These are phyloP conservation scores for Exophiala dermatitidis DNA, from an alignment of 2,329 filamentous ascomycete genomes.

Conservation along the genomic window DNA sequence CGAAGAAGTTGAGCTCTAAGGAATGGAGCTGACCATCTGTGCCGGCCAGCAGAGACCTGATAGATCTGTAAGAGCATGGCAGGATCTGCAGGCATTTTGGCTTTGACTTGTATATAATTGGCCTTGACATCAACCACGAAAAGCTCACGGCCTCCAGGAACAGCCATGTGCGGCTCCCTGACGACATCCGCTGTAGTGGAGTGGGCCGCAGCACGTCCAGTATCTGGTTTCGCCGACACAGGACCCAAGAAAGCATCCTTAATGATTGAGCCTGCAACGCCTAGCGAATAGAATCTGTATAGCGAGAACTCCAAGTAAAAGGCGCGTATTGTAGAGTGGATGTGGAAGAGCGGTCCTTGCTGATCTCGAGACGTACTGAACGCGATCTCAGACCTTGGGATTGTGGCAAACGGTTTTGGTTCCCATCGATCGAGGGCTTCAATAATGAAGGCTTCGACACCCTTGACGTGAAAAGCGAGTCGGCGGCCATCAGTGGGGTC, in stretches of 20 bases:
- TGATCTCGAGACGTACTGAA: slow-evolving; percentile 78
- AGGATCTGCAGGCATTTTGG: slow-evolving; percentile 81
- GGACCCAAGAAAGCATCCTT: slow-evolving; percentile 54
- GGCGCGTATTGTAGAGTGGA: slow-evolving; percentile 73
- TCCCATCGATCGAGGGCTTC: slow-evolving; percentile 81
- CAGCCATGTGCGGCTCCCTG: slow-evolving; percentile 11
- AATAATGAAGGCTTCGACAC: slow-evolving; percentile 82
- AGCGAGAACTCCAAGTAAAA: slow-evolving; percentile 83
- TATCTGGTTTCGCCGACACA: slow-evolving; percentile 16
- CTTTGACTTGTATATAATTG: slow-evolving; percentile 77
- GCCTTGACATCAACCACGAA: slow-evolving; percentile 76
- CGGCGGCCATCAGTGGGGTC: slow-evolving; percentile 64
- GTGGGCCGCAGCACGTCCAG: slow-evolving; percentile 15
- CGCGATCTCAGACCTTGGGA: slow-evolving; percentile 81
- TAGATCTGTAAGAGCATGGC: slow-evolving; percentile 84
- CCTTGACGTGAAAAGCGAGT: slow-evolving; percentile 70
- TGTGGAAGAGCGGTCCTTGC: slow-evolving; percentile 78
- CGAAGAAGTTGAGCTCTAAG: slow-evolving; percentile 68
- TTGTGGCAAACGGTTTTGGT: slow-evolving; percentile 72
- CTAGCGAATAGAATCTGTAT: slow-evolving; percentile 83
- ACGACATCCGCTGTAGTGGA: slow-evolving; percentile 17
- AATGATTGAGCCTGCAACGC: slow-evolving; percentile 71
- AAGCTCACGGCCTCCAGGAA: slow-evolving; percentile 50
- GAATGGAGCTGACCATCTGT: slow-evolving; percentile 82
- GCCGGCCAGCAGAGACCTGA: slow-evolving; percentile 70